Base-by-base conservation (phyloP, 2,329 filamentous ascomycete species). In the Aspergillus costaricaensis region DNA sequence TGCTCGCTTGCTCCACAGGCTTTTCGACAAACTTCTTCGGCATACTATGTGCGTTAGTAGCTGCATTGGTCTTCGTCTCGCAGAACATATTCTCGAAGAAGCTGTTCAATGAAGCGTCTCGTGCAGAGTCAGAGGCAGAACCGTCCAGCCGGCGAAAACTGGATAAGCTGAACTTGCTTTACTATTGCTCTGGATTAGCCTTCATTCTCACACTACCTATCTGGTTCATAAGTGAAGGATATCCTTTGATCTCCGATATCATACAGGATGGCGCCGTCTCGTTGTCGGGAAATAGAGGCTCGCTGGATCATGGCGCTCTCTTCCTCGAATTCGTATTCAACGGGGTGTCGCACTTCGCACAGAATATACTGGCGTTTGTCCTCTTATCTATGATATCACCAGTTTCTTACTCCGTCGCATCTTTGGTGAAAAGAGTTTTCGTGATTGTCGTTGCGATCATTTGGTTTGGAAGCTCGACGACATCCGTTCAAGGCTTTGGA, bases 81-180 rank as follows among this genome's bases (percentile, higher is more conserved):
- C 95, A 99, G 74, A 99, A 99, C 73, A 99, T 99, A 59, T 96
- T 97, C 67, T 98, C 94, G 19, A 99, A 99, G 78, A 91, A 92
- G 66, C 87, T 99, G 9, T 99, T 99, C 82, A 99, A 97, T 75
- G 93, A 97, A 73, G 92, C 91, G 6, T 89, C 92, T 6, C 88
- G 88, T 60, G 91, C 91, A 2, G 94, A 97, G 77, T 86, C 88
- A 7, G 91, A 96, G 57, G 79, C 81, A 2, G 85, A 85, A 1
- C 76, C 82, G 36, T 82, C 84, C 0, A 78, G 82, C 12, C 84
- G 85, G 47, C 87, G 88, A 63, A 98, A 96, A 77, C 85, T 97
- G 17, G 95, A 99, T 79, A 99, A 99, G 79, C 86, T 99, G 43
- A 99, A 99, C 73, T 82, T 99, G 17, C 83, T 99, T 3, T 98